Conservation (phyloP, 2,329 filamentous ascomycete species). For the Ophiocordyceps unilateralis region DNA sequence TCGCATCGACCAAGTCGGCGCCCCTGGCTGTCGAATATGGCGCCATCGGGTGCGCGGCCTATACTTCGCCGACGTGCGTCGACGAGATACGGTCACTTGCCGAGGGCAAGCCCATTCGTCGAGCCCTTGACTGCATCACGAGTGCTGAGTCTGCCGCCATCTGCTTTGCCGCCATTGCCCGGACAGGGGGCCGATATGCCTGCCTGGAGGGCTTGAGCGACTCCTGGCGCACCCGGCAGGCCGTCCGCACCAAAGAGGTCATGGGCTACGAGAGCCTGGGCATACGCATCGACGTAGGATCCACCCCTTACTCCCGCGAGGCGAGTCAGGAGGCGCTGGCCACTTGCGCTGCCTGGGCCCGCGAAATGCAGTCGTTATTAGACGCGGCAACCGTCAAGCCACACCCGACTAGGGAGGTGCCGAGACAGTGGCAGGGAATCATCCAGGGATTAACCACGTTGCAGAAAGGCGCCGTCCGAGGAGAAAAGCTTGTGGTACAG, state of each 20-base stretch:
- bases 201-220: constrained; percentile 11
- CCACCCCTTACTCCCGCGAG: background rate
- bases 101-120: constrained; percentile 5
- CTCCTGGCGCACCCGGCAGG: constrained; percentile 8
- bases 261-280: constrained; percentile 8
- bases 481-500: no score
- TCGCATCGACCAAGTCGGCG: background rate
- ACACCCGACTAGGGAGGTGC: constrained; percentile 5
- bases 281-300: background rate
- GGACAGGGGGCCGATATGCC: constrained; percentile 14
- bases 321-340: background rate
- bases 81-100: background rate
- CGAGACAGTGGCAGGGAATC: no score
- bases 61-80: background rate
- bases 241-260: constrained; percentile 7
- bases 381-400: background rate
- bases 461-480: no score
- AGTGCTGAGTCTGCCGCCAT: constrained; percentile 8
- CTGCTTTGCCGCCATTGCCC: constrained; percentile 11
- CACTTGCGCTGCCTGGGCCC: background rate
- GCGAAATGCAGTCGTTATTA: background rate
- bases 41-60: background rate
- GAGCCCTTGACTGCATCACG: constrained; percentile 15
- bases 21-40: background rate
- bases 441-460: no score